Evolutionary conservation across 371 early-diverging fungal genomes (phyloP), one percentile per base, ranked within the genome.

Genomic region (Apophysomyces trapeziformis): DNA sequence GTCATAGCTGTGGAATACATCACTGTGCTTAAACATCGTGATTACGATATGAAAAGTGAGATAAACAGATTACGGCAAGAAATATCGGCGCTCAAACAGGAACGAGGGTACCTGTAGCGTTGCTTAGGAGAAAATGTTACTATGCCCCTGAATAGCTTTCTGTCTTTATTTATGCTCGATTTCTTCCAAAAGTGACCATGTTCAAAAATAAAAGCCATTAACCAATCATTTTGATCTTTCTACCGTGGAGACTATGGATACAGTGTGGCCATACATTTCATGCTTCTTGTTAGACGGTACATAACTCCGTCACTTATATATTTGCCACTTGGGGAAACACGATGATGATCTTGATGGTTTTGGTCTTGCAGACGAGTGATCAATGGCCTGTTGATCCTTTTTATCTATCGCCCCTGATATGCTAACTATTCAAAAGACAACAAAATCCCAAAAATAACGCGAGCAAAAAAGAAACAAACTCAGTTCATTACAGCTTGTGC

Each of bases 1-100:
- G 8, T 56, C 7, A 26, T 66, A 84, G 87, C 86, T 44, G 79
- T 86, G 2, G 86, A 86, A 43, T 82, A 75, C 58, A 86, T 86
- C 45, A 69, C 73, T 14, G 58, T 72, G 26, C 66, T 86, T 38
- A 85, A 84, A 41, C 77, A 74, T n/a, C 78, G 73, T 65, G 82
- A 85, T 68, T 79, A 76, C 60, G 84, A 83, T 57, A 74, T 82
- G 77, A 71, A 76, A 14, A 72, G 70, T 62, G 84, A 86, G 69
- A 73, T 86, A 37, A 70, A 71, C 57, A 67, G 66, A 38, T 61
- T 86, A 46, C 68, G 85, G 38, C 62, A 70, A 35, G 79, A 82
- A 43, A 63, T 82, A 66, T 66, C 64, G 44, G 59, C 68, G 68
- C 70, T 82, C 41, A 79, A 77, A 61, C 69, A 69, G 58, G 71